Evolutionary conservation across 2,329 filamentous ascomycete genomes (phyloP), one percentile per base, ranked within the genome.

Genomic region (Sporothrix phasma): DNA sequence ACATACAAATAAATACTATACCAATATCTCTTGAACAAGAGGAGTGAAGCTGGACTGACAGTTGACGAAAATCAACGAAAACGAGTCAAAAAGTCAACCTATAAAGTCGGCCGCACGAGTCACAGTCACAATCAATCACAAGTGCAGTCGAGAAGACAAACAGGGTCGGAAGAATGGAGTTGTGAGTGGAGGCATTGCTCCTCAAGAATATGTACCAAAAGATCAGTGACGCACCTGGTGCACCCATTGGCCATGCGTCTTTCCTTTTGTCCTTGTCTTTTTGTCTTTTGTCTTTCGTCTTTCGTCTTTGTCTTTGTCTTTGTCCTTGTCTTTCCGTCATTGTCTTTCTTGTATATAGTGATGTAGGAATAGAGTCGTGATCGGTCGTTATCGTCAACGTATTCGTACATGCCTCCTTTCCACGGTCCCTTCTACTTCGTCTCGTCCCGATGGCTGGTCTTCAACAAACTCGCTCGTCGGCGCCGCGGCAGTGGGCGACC

Each of bases 331-430:
- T n/a, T n/a, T n/a, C n/a, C n/a, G n/a, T n/a, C n/a, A n/a, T n/a
- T n/a, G n/a, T n/a, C n/a, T 53, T 34, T 34, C 41, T 8, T 53
- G 7, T 54, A 31, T 54, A 29, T 11, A 43, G 31, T 22, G 56
- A 24, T 61, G 31, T 49, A 39, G 24, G 60, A 54, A 53, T 47
- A 54, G 60, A 53, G 60, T 62, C 60, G 60, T 62, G 60, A 62
- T 62, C 60, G 46, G 47, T 53, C 47, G 46, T 53, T 53, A 62
- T 54, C 60, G 47, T 54, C 60, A 62, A 62, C 49, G 19, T 56
- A 56, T 53, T 54, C 61, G n/a, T 62, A 62, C 60, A 62, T 41
- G 19, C 6, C 19, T 17, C 34, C 22, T 22, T 5, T 15, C 22
- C 19, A 24, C 37, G 6, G 8, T 39, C 45, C 11, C 26, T n/a